phyloP scores from a whole-genome alignment of 2,329 filamentous ascomycete genomes.

The Talaromyces verruculosus region DNA sequence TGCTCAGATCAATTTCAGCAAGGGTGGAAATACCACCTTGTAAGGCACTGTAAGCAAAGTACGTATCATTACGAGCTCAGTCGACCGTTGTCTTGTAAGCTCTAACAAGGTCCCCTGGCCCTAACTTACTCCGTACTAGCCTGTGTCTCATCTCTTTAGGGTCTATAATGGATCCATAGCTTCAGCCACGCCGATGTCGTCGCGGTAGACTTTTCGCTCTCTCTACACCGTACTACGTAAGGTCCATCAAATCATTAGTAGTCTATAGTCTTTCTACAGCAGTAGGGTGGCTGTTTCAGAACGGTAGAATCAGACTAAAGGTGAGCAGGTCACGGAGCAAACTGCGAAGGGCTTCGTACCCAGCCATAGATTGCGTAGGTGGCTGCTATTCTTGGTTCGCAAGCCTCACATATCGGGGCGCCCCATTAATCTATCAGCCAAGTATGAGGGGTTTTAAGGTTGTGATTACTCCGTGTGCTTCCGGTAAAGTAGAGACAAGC shows the following conservation, averaged over 20 bases:
- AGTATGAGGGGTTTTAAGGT: background rate
- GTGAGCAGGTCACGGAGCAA: background rate
- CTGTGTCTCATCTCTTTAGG: background rate
- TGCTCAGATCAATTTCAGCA: background rate
- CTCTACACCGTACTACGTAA: background rate
- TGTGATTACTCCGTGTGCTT: background rate
- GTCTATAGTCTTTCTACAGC: background rate
- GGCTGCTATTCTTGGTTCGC: background rate
- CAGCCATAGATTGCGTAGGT: background rate
- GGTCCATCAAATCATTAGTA: background rate
- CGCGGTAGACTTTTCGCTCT: background rate
- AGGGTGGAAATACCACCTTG: background rate
- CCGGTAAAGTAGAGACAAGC: background rate
- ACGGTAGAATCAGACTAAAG: background rate
- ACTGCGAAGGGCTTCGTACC: background rate
- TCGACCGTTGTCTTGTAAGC: background rate
- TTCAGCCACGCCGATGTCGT: background rate
- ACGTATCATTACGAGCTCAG: background rate
- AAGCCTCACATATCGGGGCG: background rate
- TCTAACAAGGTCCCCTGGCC: background rate
- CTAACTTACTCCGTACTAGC: background rate
- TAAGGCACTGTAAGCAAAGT: background rate
- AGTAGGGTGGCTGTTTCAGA: background rate
- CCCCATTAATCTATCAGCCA: background rate
- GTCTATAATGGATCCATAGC: background rate